A percentile compares a stretch with the other conserved stretches of the same genome.
phyloP scores from a whole-genome alignment of 2,329 filamentous ascomycete genomes.

The Aspergillus cejpii region DNA sequence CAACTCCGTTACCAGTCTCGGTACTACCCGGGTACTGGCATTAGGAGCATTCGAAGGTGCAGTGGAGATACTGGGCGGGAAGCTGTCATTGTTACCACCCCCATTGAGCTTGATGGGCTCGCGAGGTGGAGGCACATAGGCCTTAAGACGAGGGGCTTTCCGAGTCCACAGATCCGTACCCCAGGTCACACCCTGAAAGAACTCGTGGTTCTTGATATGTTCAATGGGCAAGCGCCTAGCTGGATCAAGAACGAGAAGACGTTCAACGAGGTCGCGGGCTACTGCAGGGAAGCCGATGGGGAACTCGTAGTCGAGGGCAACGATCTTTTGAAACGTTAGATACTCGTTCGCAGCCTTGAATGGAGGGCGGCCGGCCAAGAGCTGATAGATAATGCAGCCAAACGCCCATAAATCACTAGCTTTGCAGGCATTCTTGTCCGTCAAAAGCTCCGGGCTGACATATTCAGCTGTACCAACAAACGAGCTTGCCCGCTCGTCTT shows the following conservation, averaged over 20 bases:
- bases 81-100: constrained; percentile 33
- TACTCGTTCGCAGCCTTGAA: constrained; percentile 97
- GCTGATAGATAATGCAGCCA: constrained; percentile 94
- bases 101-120: constrained; percentile 74
- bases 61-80: constrained; percentile 40
- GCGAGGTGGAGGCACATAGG: constrained; percentile 69
- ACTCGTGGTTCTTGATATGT: constrained; percentile 93
- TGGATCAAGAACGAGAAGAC: constrained; percentile 84
- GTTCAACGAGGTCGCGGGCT: constrained; percentile 82
- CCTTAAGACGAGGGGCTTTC: constrained; percentile 78
- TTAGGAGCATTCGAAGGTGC: constrained; percentile 38
- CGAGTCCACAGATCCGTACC: constrained; percentile 80
- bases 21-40: constrained; percentile 53
- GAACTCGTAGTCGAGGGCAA: constrained; percentile 88
- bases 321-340: constrained; percentile 96
- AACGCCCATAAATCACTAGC: constrained; percentile 97
- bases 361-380: constrained; percentile 88
- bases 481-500: constrained; percentile 74
- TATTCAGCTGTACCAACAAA: constrained; percentile 98
- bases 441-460: constrained; percentile 93
- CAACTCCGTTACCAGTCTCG: constrained; percentile 85
- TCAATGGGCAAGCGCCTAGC: constrained; percentile 78
- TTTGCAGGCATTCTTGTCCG: constrained; percentile 94
- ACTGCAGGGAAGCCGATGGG: constrained; percentile 78
- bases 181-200: constrained; percentile 83